A percentile compares a stretch with the other conserved stretches of the same genome.
Conservation (phyloP, 305 asterid species). For the Fraxinus ornus region DNA sequence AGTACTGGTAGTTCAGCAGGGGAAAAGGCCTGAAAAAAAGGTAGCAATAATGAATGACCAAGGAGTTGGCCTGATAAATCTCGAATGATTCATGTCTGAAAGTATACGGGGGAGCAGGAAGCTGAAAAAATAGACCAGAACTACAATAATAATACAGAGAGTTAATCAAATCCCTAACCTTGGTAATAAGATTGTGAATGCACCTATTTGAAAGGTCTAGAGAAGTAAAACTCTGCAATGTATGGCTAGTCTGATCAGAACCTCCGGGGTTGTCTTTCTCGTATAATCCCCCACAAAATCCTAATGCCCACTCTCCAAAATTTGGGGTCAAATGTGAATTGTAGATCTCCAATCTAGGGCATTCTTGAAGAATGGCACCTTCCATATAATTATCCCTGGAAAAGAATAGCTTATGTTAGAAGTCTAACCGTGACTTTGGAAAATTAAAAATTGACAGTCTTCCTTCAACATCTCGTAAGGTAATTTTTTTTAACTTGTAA, state of each 20-base stretch:
- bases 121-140: conserved; percentile 15
- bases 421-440: conserved; percentile 13
- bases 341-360: conserved; percentile 68
- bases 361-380: conserved; percentile 49
- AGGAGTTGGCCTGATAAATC: conserved; percentile 18
- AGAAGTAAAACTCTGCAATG: conserved; percentile 53
- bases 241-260: conserved; percentile 41
- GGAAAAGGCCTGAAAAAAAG: conserved; percentile 64
- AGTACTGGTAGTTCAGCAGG: conserved; percentile 66
- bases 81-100: conserved; percentile 1
- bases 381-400: conserved; percentile 52
- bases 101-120: conserved; percentile 6
- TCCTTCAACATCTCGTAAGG: conserved; percentile 9
- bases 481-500: conserved; percentile 12
- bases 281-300: conserved; percentile 86
- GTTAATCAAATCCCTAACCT: conserved; percentile 42
- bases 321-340: conserved; percentile 70
- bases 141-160: neutral
- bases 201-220: conserved; percentile 84
- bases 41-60: conserved; percentile 24
- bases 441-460: conserved; percentile 14
- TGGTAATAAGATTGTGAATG: conserved; percentile 61
- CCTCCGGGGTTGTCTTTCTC: conserved; percentile 59
- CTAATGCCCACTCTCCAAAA: conserved; percentile 87
- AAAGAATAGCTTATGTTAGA: conserved; percentile 23